Percentiles rank a stretch among this genome's conserved stretches.
phyloP scores from a whole-genome alignment of 176 grass and related monocot species.

The Eragrostis curvula region DNA sequence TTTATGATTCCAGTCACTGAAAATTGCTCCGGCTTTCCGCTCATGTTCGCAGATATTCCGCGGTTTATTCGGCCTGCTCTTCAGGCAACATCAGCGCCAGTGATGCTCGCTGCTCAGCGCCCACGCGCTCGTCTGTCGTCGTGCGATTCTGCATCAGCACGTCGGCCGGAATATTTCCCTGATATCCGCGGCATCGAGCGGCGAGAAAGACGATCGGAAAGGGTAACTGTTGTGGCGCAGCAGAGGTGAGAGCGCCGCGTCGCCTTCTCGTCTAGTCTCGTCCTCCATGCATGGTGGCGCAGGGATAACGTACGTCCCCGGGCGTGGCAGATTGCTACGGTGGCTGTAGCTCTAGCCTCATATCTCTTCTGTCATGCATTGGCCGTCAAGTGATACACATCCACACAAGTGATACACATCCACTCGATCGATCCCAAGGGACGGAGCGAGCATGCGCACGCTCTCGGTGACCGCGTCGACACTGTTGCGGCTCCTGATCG shows the following conservation, averaged over 20 bases:
- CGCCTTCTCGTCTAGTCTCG: not conserved
- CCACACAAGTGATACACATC: not conserved
- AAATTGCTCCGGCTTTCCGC: not conserved
- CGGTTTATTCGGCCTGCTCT: not conserved
- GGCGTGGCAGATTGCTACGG: slow-evolving; percentile 32
- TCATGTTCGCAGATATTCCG: not conserved
- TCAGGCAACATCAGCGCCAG: not conserved
- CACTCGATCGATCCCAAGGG: not conserved
- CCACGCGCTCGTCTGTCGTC: not conserved
- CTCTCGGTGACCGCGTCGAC: too few relatives aligned
- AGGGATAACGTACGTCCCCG: not conserved
- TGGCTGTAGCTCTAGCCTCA: not conserved
- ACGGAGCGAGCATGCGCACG: too few relatives aligned
- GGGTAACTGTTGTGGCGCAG: not conserved
- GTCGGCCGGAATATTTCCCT: slow-evolving; percentile 14
- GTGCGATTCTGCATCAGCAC: not conserved
- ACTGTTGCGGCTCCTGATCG: not conserved
- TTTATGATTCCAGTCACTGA: not conserved
- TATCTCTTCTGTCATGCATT: too few relatives aligned
- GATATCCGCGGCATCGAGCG: not conserved
- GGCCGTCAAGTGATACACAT: not conserved
- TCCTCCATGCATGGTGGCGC: not conserved
- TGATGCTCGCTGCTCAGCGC: not conserved
- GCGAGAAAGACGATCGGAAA: not conserved
- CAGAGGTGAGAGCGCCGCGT: not conserved